Evolutionary conservation across 2,329 filamentous ascomycete genomes (phyloP), one percentile per base, ranked within the genome.

Genomic region (Penicillium polonicum): DNA sequence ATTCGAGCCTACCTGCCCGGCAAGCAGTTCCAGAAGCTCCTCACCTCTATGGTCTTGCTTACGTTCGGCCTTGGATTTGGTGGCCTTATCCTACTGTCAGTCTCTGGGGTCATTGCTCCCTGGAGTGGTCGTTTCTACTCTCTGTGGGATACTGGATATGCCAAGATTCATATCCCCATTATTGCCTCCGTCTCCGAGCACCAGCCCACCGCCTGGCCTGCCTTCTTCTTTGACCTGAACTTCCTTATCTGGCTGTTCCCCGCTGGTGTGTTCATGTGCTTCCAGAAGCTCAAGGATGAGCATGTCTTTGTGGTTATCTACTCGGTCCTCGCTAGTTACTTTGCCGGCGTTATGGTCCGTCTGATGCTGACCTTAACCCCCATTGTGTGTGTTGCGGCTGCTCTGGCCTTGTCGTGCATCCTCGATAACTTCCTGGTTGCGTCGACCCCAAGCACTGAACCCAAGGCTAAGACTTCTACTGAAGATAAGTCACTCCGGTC

Each of bases 111-210:
- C 65, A 94, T 99, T 75, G 94, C 95, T 23, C 94, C 95, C 19
- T 99, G 94, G 94, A 92, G 90, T 69, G 94, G 94, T 63, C 92
- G 94, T 69, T 99, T 99, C 84, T 99, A 99, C 81, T 99, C 95
- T 23, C 86, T 99, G 33, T 99, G 93, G 92, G 95, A 99, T 74
- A 99, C 94, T 6, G 89, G 91, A 68, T 99, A 99, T 73, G 94
- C 94, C 70, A 99, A 99, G 83, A 95, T 97, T 63, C 94, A 99
- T 72, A 99, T 99, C 72, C 94, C 94, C 60, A 99, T 99, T 73
- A 99, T 99, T 74, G 94, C 94, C 4, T 99, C 94, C n/a, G 94
- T 99, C 46, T 99, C 94, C 1, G 94, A 99, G 79, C 94, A 99
- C 80, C 94, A 99, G 79, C 94, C 94, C 54, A 99, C 94, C 38